These are phyloP conservation scores for Flaveria linearis DNA, from an alignment of 129 eudicot genomes.

Conservation along the genomic window DNA sequence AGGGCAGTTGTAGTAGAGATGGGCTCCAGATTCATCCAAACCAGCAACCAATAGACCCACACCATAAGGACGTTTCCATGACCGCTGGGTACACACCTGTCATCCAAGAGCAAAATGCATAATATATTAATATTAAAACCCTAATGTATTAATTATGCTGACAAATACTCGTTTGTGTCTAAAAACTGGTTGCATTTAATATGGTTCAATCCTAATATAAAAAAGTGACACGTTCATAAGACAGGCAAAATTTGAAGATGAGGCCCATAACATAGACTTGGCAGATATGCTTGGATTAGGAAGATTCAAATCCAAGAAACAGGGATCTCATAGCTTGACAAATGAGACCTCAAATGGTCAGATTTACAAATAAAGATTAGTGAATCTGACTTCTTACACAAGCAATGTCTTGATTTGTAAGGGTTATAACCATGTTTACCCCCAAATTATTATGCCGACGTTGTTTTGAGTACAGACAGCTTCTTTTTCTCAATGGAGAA, in stretches of 20 bases:
- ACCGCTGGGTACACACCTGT: conserved; percentile 97
- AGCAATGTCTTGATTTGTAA: background rate
- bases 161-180: background rate
- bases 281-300: background rate
- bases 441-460: background rate
- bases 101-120: background rate
- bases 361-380: background rate
- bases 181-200: background rate
- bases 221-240: background rate
- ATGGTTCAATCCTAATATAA: background rate
- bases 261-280: background rate
- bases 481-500: background rate
- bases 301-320: background rate
- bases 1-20: conserved; percentile 95
- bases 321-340: background rate
- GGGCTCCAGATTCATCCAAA: conserved; percentile 95
- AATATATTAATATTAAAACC: background rate
- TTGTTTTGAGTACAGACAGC: background rate
- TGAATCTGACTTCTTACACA: background rate
- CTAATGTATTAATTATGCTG: background rate
- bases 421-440: background rate
- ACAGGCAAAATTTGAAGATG: background rate
- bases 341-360: background rate
- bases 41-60: conserved; percentile 91
- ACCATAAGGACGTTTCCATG: conserved; percentile 93